Evolutionary conservation across 768 basidiomycete genomes (phyloP), one percentile per base, ranked within the genome.

Genomic region (Lactifluus echinatus): DNA sequence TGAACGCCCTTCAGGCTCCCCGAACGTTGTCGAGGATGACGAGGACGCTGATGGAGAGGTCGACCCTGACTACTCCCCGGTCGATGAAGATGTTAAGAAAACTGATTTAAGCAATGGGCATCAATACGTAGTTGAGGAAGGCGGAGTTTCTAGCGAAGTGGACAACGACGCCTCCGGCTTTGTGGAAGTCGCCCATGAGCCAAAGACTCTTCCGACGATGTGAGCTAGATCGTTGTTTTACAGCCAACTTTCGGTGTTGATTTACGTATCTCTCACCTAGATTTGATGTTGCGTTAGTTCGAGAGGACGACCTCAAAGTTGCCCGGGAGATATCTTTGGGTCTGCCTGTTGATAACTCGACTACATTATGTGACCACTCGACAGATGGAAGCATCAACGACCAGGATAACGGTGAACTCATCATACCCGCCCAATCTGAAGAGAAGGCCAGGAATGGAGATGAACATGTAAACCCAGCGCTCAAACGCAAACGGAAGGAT

Each of bases 401-500:
- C 28, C 31, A 48, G 24, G 46, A 23, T 21, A 48, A 36, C n/a
- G 46, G 26, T n/a, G 40, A 23, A 24, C 34, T 17, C 29, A 7
- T 15, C 12, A 29, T 10, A 4, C 15, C 19, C 11, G 37, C n/a
- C n/a, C 34, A 19, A 54, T 24, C 53, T 36, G 40, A 50, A 5
- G 34, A 19, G n/a, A 55, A 55, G 26, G 17, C 42, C 15, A 31
- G 23, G 12, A 15, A 37, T 45, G 53, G 33, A 31, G 23, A 11
- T 21, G 42, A 45, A 26, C 39, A 43, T 29, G 15, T 39, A 37
- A 29, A 24, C 3, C 47, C 59, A 19, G 28, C 55, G 2, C 52
- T 63, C 34, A 69, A 67, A 56, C 67, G 70, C 54, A 71, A 69
- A 55, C 62, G 66, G 23, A 60, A 28, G 10, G 54, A 61, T 8